Base-by-base conservation (phyloP, 2,329 filamentous ascomycete genomes). In the Malbranchea cinnamomea region DNA sequence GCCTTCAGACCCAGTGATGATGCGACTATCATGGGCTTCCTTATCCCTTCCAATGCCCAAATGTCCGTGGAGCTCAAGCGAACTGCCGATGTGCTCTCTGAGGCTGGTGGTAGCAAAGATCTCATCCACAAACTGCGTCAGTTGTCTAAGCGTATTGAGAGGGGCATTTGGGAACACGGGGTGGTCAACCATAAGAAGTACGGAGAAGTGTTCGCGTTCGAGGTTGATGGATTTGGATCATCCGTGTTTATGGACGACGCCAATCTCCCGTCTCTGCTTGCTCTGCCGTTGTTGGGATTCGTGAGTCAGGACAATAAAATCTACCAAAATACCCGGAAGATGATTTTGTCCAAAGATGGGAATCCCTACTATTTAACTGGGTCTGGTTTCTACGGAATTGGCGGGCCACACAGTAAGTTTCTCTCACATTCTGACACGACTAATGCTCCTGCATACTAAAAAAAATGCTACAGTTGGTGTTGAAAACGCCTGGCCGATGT, bases 401-500 rank as follows among this genome's bases (percentile, higher is more conserved):
- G 89, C 43, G 89, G 84, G 2, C 72, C 72, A 18, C 72, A 77
- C 41, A 54, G 54, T 74, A 52, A 48, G 65, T 47, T 37, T 4
- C 25, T 31, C n/a, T 17, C 13, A 10, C 4, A n/a, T n/a, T n/a
- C n/a, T n/a, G n/a, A n/a, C n/a, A n/a, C n/a, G n/a, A 16, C 4
- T 22, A 6, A 24, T 30, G 26, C 6, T 26, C 25, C 33, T 28
- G 23, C 31, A 38, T 22, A 14, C 30, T 28, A 16, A 10, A 32
- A 22, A 30, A 28, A 8, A 12, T 12, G 13, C 6, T 15, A 74
- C 46, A 78, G 54, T 94, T 41, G 89, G 89, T 0, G 59, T 92
- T n/a, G 62, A 71, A 44, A 81, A 93, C 41, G 89, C 87, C 5
- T 98, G 89, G 89, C 89, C 89, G 0, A 95, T 98, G 84, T 89